Percentiles rank a stretch among this genome's conserved stretches.
These are phyloP conservation scores for Eucalyptus curtisii DNA, from an alignment of 345 rosid species.

Conservation along the genomic window DNA sequence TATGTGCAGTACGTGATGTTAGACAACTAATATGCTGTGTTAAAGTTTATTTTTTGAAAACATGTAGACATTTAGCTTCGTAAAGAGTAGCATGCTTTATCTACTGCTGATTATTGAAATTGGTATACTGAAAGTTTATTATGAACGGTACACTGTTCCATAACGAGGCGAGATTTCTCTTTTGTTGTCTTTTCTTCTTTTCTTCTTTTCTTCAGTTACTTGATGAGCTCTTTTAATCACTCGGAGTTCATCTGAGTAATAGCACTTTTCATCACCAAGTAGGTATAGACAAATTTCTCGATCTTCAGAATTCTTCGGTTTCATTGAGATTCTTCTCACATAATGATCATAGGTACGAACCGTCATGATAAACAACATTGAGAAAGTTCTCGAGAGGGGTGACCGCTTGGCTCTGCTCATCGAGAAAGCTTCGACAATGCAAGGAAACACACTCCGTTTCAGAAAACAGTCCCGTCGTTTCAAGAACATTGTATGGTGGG, in stretches of 20 bases:
- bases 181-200: background rate
- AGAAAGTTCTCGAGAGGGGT: conserved; percentile 33
- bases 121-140: background rate
- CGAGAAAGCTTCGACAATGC: conserved; percentile 24
- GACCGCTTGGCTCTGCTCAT: conserved; percentile 32
- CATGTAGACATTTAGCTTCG: background rate
- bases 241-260: background rate
- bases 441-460: conserved; percentile 26
- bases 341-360: conserved; percentile 13
- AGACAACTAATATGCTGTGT: background rate
- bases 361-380: conserved; percentile 41
- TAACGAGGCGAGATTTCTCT: background rate
- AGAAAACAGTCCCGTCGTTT: conserved; percentile 18
- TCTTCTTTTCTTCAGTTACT: background rate
- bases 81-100: background rate
- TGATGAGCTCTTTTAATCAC: background rate
- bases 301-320: background rate
- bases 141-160: background rate
- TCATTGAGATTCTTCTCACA: background rate
- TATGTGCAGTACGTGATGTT: background rate
- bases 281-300: background rate
- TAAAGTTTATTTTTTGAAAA: background rate
- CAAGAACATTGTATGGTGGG: conserved; percentile 25
- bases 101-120: background rate
- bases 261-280: background rate